These are phyloP conservation scores for Mucor circinelloides DNA, from an alignment of 371 early-diverging fungal genomes.

Conservation along the genomic window DNA sequence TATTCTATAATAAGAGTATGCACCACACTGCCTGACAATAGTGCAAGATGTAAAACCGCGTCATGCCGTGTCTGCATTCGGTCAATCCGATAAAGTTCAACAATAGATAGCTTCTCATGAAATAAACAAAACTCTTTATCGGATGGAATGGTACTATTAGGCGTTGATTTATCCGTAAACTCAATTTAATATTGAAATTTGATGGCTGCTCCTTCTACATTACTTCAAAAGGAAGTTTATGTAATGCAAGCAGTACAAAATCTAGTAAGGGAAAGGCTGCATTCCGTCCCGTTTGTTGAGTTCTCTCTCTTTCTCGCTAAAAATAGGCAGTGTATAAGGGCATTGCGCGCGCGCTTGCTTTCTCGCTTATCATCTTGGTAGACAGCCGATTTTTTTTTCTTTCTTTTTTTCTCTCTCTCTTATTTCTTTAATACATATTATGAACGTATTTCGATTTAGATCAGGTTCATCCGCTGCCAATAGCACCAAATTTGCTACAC, in stretches of 20 bases:
- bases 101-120: no score
- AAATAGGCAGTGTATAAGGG: background rate
- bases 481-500: slow-evolving; percentile 8
- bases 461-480: slow-evolving; percentile 5
- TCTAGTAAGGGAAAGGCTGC: background rate
- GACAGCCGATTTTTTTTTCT: background rate
- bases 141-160: no score
- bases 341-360: background rate
- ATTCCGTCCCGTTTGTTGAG: background rate
- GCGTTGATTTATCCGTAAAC: no score
- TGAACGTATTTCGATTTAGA: slow-evolving; percentile 15
- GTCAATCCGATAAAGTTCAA: no score
- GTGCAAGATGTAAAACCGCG: no score
- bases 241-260: background rate
- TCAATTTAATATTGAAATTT: background rate
- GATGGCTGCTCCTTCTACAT: background rate
- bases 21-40: no score
- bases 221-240: background rate
- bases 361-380: background rate
- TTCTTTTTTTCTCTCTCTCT: background rate
- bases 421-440: background rate
- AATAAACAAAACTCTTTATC: no score
- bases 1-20: no score
- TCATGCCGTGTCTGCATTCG: no score
- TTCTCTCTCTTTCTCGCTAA: background rate